Base-by-base conservation (phyloP, 129 eudicot genomes). In the Helianthus tuberosus region DNA sequence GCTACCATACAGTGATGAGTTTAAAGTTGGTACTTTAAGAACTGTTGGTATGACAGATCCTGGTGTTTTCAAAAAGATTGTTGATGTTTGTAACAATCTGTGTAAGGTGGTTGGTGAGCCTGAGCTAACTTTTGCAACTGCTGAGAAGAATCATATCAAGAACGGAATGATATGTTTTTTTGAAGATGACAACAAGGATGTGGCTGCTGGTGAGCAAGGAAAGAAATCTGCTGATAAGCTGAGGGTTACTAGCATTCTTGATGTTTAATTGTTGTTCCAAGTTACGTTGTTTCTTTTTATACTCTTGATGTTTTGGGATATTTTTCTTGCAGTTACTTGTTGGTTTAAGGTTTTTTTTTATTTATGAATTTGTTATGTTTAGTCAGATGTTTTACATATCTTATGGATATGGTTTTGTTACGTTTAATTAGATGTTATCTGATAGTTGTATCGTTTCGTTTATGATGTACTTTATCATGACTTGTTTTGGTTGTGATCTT, bases 41-140 rank as follows among this genome's bases (percentile, higher is more conserved):
- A 5, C 54, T 4, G 54, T 50, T 50, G 54, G 54, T 50, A 13
- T 50, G 54, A 50, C 54, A 13, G 59, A 53, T 53, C 59, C 59
- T 53, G 59, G 9, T 53, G 59, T 6, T 15, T 53, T 53, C 27
- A 53, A 16, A 9, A 53, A 53, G 59, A 15, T 53, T 15, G 27
- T 53, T 53, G 27, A 15, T 53, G 59, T 53, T 53, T 53, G 59
- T 53, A 53, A 53, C 59, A 53, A 53, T 53, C 59, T 53, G 59
- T 53, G 59, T 53, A 53, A 15, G 59, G 59, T 53, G 25, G 27
- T 53, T 53, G 59, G 27, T 16, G 59, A 53, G 27, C 59, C 59
- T 53, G 59, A 16, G 59, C 10, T 53, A 53, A 53, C 27, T 3
- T 53, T 53, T 15, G 59, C 8, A 53, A n/a, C 59, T 15, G 59